Percentiles rank a stretch among this genome's conserved stretches.
These are phyloP conservation scores for Austropuccinia psidii DNA, from an alignment of 1,284 basidiomycete genomes.

Conservation along the genomic window DNA sequence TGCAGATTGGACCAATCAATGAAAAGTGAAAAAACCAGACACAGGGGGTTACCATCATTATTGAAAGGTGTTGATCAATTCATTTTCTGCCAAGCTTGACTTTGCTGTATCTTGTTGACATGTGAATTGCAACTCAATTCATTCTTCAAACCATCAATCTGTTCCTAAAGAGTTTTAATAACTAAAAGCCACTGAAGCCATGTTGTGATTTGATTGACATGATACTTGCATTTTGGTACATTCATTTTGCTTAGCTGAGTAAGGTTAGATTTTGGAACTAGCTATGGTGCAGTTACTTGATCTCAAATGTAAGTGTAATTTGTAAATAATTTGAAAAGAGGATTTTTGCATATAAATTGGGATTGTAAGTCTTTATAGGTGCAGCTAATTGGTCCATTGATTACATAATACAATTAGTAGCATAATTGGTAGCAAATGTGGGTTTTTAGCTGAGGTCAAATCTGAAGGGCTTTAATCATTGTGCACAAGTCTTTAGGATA, in stretches of 20 bases:
- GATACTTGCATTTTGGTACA: too few species aligned
- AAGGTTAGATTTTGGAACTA: too few species aligned
- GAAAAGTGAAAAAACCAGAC: constrained; percentile 19
- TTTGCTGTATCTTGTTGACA: not conserved
- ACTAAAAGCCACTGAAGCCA: too few species aligned
- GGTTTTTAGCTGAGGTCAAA: not conserved
- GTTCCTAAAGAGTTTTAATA: too few species aligned
- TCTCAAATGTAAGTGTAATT: too few species aligned
- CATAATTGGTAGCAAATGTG: too few species aligned
- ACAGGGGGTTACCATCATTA: not conserved
- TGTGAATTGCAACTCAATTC: too few species aligned
- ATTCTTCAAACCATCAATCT: too few species aligned
- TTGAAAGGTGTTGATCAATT: not conserved
- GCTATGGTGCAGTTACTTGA: too few species aligned
- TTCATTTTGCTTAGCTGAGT: too few species aligned
- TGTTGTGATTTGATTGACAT: too few species aligned
- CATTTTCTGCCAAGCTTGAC: not conserved
- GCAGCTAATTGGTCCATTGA: not conserved
- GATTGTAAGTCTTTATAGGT: not conserved
- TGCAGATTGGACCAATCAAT: constrained; percentile 37
- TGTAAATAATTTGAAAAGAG: not conserved
- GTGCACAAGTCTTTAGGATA: not conserved
- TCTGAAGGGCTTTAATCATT: not conserved
- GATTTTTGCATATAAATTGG: not conserved
- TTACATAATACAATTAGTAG: not conserved